Conservation (phyloP, 108 stramenopile species). For the Mayamaea pseudoterrestris region DNA sequence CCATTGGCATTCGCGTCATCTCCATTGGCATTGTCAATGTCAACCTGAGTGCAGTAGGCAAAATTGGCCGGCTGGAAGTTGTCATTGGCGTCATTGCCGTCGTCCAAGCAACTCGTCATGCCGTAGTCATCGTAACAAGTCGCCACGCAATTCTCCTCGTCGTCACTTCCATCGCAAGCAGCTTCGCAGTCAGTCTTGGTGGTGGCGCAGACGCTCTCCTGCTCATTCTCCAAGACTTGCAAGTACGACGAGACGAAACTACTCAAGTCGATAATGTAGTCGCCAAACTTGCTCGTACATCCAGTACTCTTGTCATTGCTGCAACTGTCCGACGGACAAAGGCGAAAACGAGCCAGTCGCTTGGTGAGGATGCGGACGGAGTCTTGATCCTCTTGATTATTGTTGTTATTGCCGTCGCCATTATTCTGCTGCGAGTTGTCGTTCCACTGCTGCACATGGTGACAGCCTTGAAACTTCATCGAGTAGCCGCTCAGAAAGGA, state of each 20-base stretch:
- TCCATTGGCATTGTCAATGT: background rate
- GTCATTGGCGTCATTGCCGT: conserved; percentile 8
- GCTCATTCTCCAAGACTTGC: conserved; percentile 24
- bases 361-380: conserved; percentile 60
- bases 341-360: conserved; percentile 70
- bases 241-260: conserved; percentile 51
- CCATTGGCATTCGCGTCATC: conserved; percentile 5
- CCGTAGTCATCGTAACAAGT: conserved; percentile 19
- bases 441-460: conserved; percentile 71
- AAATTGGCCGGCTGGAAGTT: background rate
- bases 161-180: conserved; percentile 1
- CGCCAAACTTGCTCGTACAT: conserved; percentile 56
- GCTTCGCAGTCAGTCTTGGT: conserved; percentile 2
- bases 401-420: conserved; percentile 13
- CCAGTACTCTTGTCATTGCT: conserved; percentile 36
- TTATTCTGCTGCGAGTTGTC: conserved; percentile 12
- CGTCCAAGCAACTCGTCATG: conserved; percentile 3
- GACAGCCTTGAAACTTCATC: conserved; percentile 84
- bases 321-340: conserved; percentile 57
- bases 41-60: background rate
- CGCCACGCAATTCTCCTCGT: conserved; percentile 18
- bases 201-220: conserved; percentile 4
- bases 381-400: conserved; percentile 42
- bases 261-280: conserved; percentile 78
- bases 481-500: conserved; percentile 66